A percentile compares a stretch with the other conserved stretches of the same genome.
These are phyloP conservation scores for Hygrocybe coccinea DNA, from an alignment of 768 basidiomycete genomes.

Conservation along the genomic window DNA sequence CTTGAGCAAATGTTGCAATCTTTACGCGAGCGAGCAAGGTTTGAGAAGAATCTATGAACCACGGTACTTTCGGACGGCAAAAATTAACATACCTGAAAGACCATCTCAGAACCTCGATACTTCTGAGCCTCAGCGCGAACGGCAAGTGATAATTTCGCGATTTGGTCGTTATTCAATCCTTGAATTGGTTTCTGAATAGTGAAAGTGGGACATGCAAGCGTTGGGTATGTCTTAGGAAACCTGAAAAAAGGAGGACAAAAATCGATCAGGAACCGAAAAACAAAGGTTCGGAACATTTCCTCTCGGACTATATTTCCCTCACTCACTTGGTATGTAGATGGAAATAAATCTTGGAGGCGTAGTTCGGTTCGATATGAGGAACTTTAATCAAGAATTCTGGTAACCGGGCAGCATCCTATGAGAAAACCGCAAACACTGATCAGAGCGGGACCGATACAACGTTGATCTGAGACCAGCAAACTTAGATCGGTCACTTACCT, in stretches of 20 bases:
- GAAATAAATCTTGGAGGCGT: slow-evolving; percentile 56
- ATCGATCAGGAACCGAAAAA: not conserved
- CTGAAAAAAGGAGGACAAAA: slow-evolving; percentile 31
- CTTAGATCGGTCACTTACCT: slow-evolving; percentile 41
- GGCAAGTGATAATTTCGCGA: slow-evolving; percentile 50
- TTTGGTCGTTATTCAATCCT: slow-evolving; percentile 55
- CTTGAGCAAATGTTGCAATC: slow-evolving; percentile 65
- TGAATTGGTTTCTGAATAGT: slow-evolving; percentile 59
- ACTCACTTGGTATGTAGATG: slow-evolving; percentile 69
- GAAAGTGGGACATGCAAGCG: slow-evolving; percentile 62
- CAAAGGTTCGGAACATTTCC: not conserved
- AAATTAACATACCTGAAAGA: slow-evolving; percentile 56
- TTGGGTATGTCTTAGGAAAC: slow-evolving; percentile 81
- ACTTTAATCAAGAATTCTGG: slow-evolving; percentile 77
- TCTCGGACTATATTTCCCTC: slow-evolving; percentile 12
- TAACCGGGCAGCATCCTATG: slow-evolving; percentile 59
- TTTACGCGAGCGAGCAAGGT: slow-evolving; percentile 24
- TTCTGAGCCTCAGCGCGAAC: slow-evolving; percentile 65
- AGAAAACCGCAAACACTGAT: not conserved
- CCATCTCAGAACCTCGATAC: slow-evolving; percentile 66
- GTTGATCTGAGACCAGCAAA: too few species aligned
- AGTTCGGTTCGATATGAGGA: slow-evolving; percentile 54
- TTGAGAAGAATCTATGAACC: too few species aligned
- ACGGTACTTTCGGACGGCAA: too few species aligned
- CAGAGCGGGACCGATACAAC: not conserved